These are phyloP conservation scores for Cladophialophora carrionii DNA, from an alignment of 2,329 filamentous ascomycete species.

Conservation along the genomic window DNA sequence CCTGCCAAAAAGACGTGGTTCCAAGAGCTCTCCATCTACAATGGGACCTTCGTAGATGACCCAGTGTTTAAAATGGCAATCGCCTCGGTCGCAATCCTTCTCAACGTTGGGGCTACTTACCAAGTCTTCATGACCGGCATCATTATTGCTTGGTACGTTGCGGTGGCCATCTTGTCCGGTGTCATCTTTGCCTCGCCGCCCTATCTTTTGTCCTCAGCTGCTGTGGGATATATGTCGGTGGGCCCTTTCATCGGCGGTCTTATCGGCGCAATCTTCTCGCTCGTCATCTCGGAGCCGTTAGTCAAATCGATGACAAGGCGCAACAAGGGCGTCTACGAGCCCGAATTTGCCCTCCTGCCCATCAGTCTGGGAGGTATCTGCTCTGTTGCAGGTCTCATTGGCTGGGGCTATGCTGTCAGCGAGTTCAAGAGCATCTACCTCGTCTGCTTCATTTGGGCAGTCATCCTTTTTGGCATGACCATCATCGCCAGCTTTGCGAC, in stretches of 20 bases:
- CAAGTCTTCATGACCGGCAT: slow-evolving; percentile 40
- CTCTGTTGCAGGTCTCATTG: slow-evolving; percentile 42
- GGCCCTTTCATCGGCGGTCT: slow-evolving; percentile 27
- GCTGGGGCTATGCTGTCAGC: slow-evolving; percentile 42
- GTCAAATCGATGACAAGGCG: slow-evolving; percentile 47
- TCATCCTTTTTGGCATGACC: slow-evolving; percentile 30
- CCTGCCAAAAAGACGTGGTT: slow-evolving; percentile 26
- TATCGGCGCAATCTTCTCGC: slow-evolving; percentile 24
- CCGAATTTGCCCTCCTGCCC: slow-evolving; percentile 46
- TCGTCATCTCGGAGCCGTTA: slow-evolving; percentile 41
- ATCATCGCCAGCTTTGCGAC: slow-evolving; percentile 25
- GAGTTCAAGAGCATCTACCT: slow-evolving; percentile 21
- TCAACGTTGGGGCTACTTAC: slow-evolving; percentile 41
- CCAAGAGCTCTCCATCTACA: slow-evolving; percentile 29
- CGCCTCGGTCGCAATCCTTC: slow-evolving; percentile 41
- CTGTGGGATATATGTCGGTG: slow-evolving; percentile 38
- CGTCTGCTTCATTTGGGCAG: slow-evolving; percentile 28
- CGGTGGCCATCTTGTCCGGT: slow-evolving; percentile 39
- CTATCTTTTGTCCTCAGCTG: slow-evolving; percentile 40
- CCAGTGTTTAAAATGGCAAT: slow-evolving; percentile 38
- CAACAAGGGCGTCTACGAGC: slow-evolving; percentile 48
- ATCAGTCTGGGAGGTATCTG: slow-evolving; percentile 18
- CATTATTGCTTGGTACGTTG: slow-evolving; percentile 40
- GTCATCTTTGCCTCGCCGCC: slow-evolving; percentile 41
- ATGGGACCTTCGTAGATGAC: slow-evolving; percentile 25